Conservation (phyloP, 352 stramenopile species). For the Phytophthora quininea region DNA sequence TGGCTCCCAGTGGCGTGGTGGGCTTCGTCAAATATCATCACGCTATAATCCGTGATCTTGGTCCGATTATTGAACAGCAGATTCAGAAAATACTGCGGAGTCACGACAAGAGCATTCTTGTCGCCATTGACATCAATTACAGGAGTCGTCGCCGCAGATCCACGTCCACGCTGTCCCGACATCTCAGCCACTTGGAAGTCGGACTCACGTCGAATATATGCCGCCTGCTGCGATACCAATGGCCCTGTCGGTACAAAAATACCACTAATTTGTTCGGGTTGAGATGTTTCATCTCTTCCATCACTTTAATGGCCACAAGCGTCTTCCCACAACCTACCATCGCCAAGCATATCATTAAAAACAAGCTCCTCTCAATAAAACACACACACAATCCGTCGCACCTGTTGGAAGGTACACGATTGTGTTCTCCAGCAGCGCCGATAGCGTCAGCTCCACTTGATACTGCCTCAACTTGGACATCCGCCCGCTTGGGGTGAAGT, state of each 20-base stretch:
- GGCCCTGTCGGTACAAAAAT: constrained; percentile 79
- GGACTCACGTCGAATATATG: constrained; percentile 73
- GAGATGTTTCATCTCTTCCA: constrained; percentile 64
- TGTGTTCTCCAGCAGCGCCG: constrained; percentile 76
- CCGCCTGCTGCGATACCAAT: constrained; percentile 77
- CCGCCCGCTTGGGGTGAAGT: constrained; percentile 40
- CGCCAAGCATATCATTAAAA: no score
- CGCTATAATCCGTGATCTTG: constrained; percentile 59
- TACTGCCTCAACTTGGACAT: constrained; percentile 66
- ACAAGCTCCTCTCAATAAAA: no score
- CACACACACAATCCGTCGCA: no score
- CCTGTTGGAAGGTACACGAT: constrained; percentile 83
- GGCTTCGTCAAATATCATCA: constrained; percentile 84
- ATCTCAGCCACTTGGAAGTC: constrained; percentile 57
- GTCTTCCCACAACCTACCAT: constrained; percentile 71
- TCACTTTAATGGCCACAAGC: constrained; percentile 73
- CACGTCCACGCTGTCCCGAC: constrained; percentile 54
- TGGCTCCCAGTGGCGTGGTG: constrained; percentile 73
- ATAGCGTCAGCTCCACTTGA: constrained; percentile 72
- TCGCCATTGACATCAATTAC: constrained; percentile 28
- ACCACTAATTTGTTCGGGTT: constrained; percentile 63
- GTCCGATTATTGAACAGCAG: constrained; percentile 45
- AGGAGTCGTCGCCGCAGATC: constrained; percentile 8
- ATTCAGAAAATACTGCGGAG: constrained; percentile 76
- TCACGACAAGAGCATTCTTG: constrained; percentile 61